Evolutionary conservation across 495 filamentous ascomycete genomes (phyloP).

Genomic region (Thozetella sp.): DNA sequence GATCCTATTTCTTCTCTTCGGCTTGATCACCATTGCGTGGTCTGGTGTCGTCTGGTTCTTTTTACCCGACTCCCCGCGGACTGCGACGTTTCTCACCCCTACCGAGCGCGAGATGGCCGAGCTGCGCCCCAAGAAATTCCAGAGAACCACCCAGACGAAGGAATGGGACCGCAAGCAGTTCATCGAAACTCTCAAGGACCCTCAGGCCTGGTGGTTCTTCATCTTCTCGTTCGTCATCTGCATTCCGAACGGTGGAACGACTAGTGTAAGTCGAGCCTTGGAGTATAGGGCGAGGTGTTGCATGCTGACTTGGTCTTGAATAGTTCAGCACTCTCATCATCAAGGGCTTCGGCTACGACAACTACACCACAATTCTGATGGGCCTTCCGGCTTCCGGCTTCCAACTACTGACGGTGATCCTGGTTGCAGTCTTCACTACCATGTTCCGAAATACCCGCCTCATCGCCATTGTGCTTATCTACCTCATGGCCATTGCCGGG

Average conservation of each 20-base stretch:
- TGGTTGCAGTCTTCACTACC: neutral
- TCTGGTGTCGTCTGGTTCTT: neutral
- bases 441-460: neutral
- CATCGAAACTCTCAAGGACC: constrained; percentile 2
- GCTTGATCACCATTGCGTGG: neutral
- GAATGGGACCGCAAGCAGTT: neutral
- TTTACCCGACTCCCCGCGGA: neutral
- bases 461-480: neutral
- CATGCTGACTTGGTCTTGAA: neutral
- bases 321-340: constrained; percentile 3
- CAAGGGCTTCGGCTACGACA: neutral
- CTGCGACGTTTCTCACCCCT: neutral
- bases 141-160: constrained; percentile 2
- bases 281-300: neutral
- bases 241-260: constrained; percentile 5
- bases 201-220: neutral
- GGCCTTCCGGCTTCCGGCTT: neutral
- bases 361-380: neutral
- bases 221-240: constrained; percentile 2
- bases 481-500: neutral
- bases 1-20: neutral
- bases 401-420: neutral
- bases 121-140: neutral
- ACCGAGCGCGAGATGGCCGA: neutral
- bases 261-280: neutral